Evolutionary conservation across 108 stramenopile species (phyloP), one percentile per base, ranked within the genome.

Genomic region (Stephanodiscus triporus): DNA sequence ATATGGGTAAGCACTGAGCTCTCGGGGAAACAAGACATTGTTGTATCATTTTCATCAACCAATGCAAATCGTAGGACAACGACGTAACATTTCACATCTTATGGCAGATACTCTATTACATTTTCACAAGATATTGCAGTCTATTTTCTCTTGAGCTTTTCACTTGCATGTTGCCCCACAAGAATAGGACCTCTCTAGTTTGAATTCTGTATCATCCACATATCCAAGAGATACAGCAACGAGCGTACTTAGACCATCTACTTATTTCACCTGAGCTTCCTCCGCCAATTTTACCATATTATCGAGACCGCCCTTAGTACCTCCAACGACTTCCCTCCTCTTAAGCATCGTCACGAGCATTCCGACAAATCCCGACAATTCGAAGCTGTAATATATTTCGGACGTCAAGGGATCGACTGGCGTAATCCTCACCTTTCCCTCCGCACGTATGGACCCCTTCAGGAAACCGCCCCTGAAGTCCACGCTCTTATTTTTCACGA

Each of bases 211-310:
- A 34, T 5, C 5, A 34, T 4, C 32, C 2, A 5, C 2, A 34
- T 2, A 34, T 34, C 32, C 32, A 34, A 34, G 32, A 34, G 32
- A 34, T 34, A 34, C 32, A 34, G 32, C 2, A 2, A 34, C 32
- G 2, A 34, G 5, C 32, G 5, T 34, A 5, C 32, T 34, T 45
- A 2, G 43, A 1, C 43, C 14, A 16, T 17, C 43, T 16, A 40
- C 48, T 61, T 45, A 62, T 20, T 68, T 76, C 42, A 50, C 66
- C 58, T 78, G 77, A 2, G 77, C 84, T 58, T 58, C 80, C 63
- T 85, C 84, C 8, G 84, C 73, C 19, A 85, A 43, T 45, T 73
- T 68, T 6, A 78, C 72, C 49, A 85, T 85, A 68, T 85, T 85
- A 16, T 58, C 84, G 5, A 85, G 73, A 4, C 84, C 84, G 9